Percentiles rank a stretch among this genome's conserved stretches.
phyloP scores from a whole-genome alignment of 768 basidiomycete species.

The Termitomyces sp. region DNA sequence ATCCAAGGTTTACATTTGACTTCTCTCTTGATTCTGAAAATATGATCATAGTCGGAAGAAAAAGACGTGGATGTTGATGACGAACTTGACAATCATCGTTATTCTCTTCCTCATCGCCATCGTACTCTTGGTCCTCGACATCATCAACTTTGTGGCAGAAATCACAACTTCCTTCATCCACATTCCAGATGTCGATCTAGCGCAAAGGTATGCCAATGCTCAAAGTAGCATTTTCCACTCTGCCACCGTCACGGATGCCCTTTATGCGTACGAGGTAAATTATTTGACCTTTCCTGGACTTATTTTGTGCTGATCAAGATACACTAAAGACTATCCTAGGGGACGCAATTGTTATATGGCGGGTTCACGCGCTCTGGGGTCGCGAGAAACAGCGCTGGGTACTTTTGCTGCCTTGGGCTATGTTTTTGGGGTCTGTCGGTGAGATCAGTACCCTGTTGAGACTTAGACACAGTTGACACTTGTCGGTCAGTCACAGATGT shows the following conservation, averaged over 20 bases:
- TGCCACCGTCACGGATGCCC: not conserved
- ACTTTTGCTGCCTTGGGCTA: not conserved
- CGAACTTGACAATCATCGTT: conserved; percentile 4
- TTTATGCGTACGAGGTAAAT: conserved; percentile 3
- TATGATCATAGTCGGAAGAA: not conserved
- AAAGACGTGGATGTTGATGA: not conserved
- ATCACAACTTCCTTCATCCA: conserved; percentile 2
- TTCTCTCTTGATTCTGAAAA: not conserved
- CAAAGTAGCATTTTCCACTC: not conserved
- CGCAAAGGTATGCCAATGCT: not conserved
- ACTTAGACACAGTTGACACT: not conserved
- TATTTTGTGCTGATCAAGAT: not conserved
- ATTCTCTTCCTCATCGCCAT: conserved; percentile 2
- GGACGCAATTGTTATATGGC: conserved; percentile 7
- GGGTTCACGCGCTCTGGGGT: conserved; percentile 6
- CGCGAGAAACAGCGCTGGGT: conserved; percentile 2
- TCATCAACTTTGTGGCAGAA: not conserved
- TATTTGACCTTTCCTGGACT: not conserved
- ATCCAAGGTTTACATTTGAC: not conserved
- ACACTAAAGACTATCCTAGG: not conserved
- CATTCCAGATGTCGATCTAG: not conserved
- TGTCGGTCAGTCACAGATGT: not conserved
- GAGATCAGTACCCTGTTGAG: not conserved
- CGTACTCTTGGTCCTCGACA: conserved; percentile 1
- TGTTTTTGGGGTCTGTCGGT: conserved; percentile 6